Conservation (phyloP, 2,329 filamentous ascomycete genomes). For the Microascus cirrosus region DNA sequence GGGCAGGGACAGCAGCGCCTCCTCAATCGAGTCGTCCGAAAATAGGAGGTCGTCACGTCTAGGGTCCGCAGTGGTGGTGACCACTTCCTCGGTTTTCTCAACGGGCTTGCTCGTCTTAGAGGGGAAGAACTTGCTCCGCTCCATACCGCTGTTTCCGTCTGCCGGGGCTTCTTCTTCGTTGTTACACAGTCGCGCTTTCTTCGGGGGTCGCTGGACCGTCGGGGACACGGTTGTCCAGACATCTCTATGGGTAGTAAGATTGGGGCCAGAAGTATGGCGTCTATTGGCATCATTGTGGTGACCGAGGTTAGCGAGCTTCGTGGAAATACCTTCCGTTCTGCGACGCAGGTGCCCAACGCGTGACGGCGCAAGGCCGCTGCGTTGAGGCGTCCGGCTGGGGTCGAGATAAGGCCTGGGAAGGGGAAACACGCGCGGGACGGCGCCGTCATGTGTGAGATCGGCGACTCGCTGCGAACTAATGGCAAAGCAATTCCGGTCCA, state of each 20-base stretch:
- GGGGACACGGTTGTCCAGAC: slow-evolving; percentile 11
- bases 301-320: slow-evolving; percentile 20
- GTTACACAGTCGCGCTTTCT: slow-evolving; percentile 45
- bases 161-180: slow-evolving; percentile 18
- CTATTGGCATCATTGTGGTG: slow-evolving; percentile 3
- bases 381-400: slow-evolving; percentile 14
- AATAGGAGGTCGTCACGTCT: slow-evolving; percentile 29
- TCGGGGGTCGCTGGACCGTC: slow-evolving; percentile 29
- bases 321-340: slow-evolving; percentile 39
- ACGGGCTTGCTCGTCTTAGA: slow-evolving; percentile 15
- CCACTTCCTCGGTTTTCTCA: slow-evolving; percentile 5
- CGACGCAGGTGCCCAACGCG: slow-evolving; percentile 31
- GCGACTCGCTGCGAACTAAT: slow-evolving; percentile 36
- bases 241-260: slow-evolving; percentile 6
- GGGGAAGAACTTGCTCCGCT: slow-evolving; percentile 44
- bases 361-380: slow-evolving; percentile 11
- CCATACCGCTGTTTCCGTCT: slow-evolving; percentile 16
- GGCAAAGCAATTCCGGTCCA: slow-evolving; percentile 50
- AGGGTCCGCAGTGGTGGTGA: background rate
- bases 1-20: slow-evolving; percentile 37
- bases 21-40: slow-evolving; percentile 47
- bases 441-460: slow-evolving; percentile 35
- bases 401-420: slow-evolving; percentile 46
- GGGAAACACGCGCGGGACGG: slow-evolving; percentile 45
- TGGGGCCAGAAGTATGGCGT: slow-evolving; percentile 6